Evolutionary conservation across 768 basidiomycete genomes (phyloP), one percentile per base, ranked within the genome.

Genomic region (Amanita fuliginea): DNA sequence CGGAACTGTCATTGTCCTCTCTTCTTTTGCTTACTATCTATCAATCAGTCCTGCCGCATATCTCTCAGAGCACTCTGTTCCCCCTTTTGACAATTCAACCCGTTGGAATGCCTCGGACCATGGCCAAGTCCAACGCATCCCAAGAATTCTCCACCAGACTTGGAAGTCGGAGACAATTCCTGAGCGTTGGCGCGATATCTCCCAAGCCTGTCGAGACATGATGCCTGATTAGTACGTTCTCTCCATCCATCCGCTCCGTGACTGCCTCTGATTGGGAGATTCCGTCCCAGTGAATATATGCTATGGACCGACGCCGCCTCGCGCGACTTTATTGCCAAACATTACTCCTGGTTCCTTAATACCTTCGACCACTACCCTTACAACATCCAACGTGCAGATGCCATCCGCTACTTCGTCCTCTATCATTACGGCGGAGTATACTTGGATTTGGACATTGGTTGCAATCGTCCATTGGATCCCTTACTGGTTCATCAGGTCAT

Each of bases 331-430:
- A 89, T 99, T 58, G 83, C 85, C 14, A 67, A 80, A 52, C 66
- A 90, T 52, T 99, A 98, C 60, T 75, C 86, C 16, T 92, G 91
- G 83, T 96, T 96, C 67, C 76, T 99, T 44, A 79, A 88, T 58
- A 95, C 88, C 21, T 99, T 87, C 60, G 92, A 97, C 69, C 75
- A 77, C 55, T 99, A 99, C 74, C 72, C 77, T 51, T 97, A 93
- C 65, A 71, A 78, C 37, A 96, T 97, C 59, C 93, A 95, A 62
- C 88, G 96, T 37, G 96, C 96, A 19, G 96, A 99, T 65, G 89
- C 79, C 28, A 98, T 99, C 57, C 93, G 96, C 49, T 99, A 99
- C 70, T 99, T 99, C 63, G 81, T 99, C 50, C 85, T 99, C 39
- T 80, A 98, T 66, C 79, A 92, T 61, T 97, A 86, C 60, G 96